Percentiles rank a stretch among this genome's conserved stretches.
Conservation (phyloP, 164 flowering plant genomes). For the Vitis labrusca region DNA sequence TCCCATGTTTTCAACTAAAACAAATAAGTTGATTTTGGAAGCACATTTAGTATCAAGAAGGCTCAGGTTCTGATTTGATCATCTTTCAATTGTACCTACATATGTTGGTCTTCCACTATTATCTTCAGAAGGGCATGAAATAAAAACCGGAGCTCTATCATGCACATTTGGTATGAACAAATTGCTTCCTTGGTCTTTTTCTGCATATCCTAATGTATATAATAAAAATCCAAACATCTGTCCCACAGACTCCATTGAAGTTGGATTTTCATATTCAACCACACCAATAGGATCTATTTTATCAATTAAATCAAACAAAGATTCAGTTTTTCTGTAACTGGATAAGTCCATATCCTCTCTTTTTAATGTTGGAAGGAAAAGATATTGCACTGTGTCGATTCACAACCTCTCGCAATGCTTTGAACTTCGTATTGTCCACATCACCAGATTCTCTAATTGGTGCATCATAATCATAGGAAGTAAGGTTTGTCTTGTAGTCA, state of each 20-base stretch:
- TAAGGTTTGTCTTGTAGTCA: slow-evolving; percentile 88
- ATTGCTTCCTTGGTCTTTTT: slow-evolving; percentile 43
- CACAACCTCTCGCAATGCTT: slow-evolving; percentile 67
- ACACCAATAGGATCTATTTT: slow-evolving; percentile 29
- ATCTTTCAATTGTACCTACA: slow-evolving; percentile 69
- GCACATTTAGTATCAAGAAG: slow-evolving; percentile 59
- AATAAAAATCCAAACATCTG: slow-evolving; percentile 86
- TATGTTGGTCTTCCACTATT: slow-evolving; percentile 39
- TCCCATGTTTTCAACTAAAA: slow-evolving; percentile 97
- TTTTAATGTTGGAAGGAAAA: slow-evolving; percentile 54
- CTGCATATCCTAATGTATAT: slow-evolving; percentile 55
- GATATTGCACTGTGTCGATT: slow-evolving; percentile 41
- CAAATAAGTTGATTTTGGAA: slow-evolving; percentile 52
- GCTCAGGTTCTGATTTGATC: slow-evolving; percentile 54
- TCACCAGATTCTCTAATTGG: slow-evolving; percentile 91
- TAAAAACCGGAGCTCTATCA: slow-evolving; percentile 92
- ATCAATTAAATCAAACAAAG: slow-evolving; percentile 49
- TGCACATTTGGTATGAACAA: slow-evolving; percentile 80
- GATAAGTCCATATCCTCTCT: slow-evolving; percentile 62
- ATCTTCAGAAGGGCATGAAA: slow-evolving; percentile 54
- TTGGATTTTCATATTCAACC: slow-evolving; percentile 62
- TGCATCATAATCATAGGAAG: slow-evolving; percentile 99
- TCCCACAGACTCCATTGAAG: slow-evolving; percentile 80
- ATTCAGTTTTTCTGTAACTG: slow-evolving; percentile 47
- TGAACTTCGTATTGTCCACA: slow-evolving; percentile 70